Evolutionary conservation across 208 protist species (phyloP).

Genomic region (Crithidia acanthocephali): DNA sequence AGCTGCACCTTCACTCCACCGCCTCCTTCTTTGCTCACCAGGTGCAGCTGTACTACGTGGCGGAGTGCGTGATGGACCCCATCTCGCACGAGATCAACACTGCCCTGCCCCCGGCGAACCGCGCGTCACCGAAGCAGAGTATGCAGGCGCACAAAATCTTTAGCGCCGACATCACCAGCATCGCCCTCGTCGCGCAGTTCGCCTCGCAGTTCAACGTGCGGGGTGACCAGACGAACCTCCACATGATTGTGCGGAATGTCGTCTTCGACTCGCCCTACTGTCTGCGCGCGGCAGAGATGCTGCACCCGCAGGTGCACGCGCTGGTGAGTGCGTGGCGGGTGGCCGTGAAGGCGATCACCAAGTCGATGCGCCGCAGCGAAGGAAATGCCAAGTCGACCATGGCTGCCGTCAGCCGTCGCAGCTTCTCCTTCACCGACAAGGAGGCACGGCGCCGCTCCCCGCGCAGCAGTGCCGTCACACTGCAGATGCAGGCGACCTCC

Average conservation of each 20-base stretch:
- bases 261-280: constrained; percentile 57
- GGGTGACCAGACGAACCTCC: constrained; percentile 65
- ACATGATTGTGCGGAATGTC: constrained; percentile 56
- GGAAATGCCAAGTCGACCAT: neutral
- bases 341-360: constrained; percentile 24
- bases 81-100: neutral
- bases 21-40: constrained; percentile 76
- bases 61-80: constrained; percentile 53
- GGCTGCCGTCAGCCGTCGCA: neutral
- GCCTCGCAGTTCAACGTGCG: constrained; percentile 49
- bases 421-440: constrained; percentile 17
- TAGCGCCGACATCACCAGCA: constrained; percentile 29
- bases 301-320: constrained; percentile 76
- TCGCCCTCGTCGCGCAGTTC: constrained; percentile 49
- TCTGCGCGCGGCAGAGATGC: constrained; percentile 55
- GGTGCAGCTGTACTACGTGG: constrained; percentile 73
- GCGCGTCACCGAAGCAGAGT: neutral
- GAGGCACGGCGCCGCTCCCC: neutral
- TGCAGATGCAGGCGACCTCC: constrained; percentile 61
- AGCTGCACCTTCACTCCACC: constrained; percentile 70
- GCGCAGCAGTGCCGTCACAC: constrained; percentile 39
- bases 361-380: constrained; percentile 15
- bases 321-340: constrained; percentile 65
- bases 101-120: neutral
- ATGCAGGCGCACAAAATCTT: constrained; percentile 32